phyloP scores from a whole-genome alignment of 106 monocot species.

The Ottelia alismoides region DNA sequence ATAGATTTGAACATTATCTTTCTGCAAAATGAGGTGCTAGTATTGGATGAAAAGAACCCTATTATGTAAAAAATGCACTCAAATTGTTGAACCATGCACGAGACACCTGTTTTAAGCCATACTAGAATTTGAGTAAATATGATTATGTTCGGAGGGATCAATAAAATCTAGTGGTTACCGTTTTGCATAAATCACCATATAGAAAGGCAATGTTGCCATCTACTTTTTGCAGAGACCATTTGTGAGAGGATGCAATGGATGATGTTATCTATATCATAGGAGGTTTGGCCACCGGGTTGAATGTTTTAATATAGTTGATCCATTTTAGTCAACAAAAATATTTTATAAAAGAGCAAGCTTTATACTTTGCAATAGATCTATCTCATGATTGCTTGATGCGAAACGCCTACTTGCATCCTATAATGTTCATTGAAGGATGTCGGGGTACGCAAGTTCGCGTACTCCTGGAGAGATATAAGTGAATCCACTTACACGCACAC shows the following conservation, averaged over 20 bases:
- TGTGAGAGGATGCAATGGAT: not conserved
- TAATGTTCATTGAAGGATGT: not conserved
- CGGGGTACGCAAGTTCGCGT: too few relatives aligned
- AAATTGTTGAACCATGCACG: not conserved
- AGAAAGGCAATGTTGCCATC: not conserved
- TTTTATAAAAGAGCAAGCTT: not conserved
- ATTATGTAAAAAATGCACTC: not conserved
- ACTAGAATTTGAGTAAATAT: not conserved
- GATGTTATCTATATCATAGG: not conserved
- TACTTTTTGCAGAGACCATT: not conserved
- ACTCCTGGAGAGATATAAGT: too few relatives aligned
- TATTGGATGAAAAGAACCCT: not conserved
- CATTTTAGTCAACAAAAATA: not conserved
- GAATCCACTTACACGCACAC: too few relatives aligned
- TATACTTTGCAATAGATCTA: not conserved
- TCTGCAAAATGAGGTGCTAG: not conserved
- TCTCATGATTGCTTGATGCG: not conserved
- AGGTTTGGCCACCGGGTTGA: not conserved
- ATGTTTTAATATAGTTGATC: not conserved
- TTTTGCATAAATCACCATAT: constrained; percentile 1
- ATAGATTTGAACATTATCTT: too few relatives aligned
- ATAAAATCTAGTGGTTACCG: not conserved
- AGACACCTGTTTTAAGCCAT: not conserved
- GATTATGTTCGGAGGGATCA: too few relatives aligned
- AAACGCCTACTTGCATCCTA: not conserved